Percentiles rank a stretch among this genome's conserved stretches.
phyloP scores from a whole-genome alignment of 1,284 basidiomycete genomes.

The Schizophyllum commune region DNA sequence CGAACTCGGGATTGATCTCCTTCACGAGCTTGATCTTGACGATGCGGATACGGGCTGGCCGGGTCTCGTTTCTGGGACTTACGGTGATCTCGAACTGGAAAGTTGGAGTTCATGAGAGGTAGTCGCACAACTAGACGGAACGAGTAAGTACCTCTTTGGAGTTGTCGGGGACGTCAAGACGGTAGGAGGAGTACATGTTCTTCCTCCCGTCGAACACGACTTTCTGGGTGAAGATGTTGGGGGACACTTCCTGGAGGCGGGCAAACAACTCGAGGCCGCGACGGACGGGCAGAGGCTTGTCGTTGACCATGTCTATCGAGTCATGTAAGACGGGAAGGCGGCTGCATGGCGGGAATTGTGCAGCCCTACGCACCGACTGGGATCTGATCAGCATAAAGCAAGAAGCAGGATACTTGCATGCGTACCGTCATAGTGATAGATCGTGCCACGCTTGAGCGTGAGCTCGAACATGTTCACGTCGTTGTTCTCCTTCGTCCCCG shows the following conservation, averaged over 20 bases:
- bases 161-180: constrained; percentile 40
- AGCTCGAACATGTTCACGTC: constrained; percentile 58
- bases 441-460: constrained; percentile 49
- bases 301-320: constrained; percentile 51
- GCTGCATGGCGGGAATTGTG: background rate
- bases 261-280: constrained; percentile 63
- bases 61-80: too few species aligned
- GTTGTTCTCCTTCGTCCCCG: constrained; percentile 45
- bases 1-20: constrained; percentile 55
- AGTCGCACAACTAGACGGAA: too few species aligned
- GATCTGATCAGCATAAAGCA: background rate
- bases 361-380: too few species aligned
- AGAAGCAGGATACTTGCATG: constrained; percentile 4
- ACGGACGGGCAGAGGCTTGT: constrained; percentile 58
- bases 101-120: too few species aligned
- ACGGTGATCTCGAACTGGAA: too few species aligned
- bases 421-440: constrained; percentile 71
- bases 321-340: background rate
- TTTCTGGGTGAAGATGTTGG: constrained; percentile 48
- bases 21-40: constrained; percentile 45
- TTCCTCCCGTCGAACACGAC: constrained; percentile 73
- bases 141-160: too few species aligned
- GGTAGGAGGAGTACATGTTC: constrained; percentile 57
- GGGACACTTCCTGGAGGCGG: constrained; percentile 49
- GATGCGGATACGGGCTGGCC: constrained; percentile 33